phyloP scores from a whole-genome alignment of 805 yeast species.

The Schwanniomyces pseudopolymorphus region DNA sequence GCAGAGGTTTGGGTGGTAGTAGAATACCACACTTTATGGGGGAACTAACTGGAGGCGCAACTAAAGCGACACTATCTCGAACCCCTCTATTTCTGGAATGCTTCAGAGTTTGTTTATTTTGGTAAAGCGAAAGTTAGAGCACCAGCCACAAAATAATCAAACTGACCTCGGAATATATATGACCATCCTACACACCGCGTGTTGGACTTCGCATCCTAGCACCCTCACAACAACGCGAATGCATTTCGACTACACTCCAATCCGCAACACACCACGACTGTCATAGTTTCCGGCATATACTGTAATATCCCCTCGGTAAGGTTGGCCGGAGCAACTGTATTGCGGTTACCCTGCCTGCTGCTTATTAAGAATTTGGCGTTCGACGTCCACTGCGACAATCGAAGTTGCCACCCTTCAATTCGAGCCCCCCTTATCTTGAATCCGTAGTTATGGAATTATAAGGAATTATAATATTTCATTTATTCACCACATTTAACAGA shows the following conservation, averaged over 20 bases:
- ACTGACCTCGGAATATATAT: background rate
- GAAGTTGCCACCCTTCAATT: constrained; percentile 7
- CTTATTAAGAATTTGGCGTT: constrained; percentile 7
- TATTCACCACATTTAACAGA: background rate
- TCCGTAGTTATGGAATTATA: background rate
- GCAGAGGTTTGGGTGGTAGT: too few relatives aligned
- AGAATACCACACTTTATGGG: too few relatives aligned
- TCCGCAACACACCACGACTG: background rate
- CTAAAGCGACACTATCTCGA: too few relatives aligned
- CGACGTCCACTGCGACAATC: constrained; percentile 2
- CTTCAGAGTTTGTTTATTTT: too few relatives aligned
- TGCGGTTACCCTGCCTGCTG: constrained; percentile 7
- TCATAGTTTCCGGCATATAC: background rate
- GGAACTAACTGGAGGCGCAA: too few relatives aligned
- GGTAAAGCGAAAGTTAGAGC: too few relatives aligned
- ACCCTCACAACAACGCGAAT: too few relatives aligned
- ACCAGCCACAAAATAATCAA: too few relatives aligned
- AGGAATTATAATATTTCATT: background rate
- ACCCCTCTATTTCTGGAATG: background rate
- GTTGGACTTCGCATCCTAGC: too few relatives aligned
- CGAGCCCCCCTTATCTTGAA: constrained; percentile 8
- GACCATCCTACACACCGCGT: background rate
- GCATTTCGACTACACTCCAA: too few relatives aligned
- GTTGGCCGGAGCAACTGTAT: background rate
- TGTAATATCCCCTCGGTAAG: background rate